Percentiles rank a stretch among this genome's conserved stretches.
These are phyloP conservation scores for Jimgerdemannia lactiflua DNA, from an alignment of 192 early-diverging fungal species.

Conservation along the genomic window DNA sequence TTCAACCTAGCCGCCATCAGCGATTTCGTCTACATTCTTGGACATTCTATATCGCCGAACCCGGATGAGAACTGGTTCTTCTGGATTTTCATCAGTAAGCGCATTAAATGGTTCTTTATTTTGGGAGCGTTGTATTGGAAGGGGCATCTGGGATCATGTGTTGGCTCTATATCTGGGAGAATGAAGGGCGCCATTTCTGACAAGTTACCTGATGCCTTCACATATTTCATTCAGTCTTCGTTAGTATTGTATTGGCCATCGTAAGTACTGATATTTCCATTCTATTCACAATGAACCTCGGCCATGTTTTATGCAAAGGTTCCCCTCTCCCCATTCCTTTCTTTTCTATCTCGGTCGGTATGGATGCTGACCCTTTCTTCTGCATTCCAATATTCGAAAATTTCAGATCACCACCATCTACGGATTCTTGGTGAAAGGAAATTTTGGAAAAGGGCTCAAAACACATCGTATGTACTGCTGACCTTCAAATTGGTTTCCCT, in stretches of 20 bases:
- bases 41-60: neutral
- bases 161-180: no score
- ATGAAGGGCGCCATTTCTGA: no score
- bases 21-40: neutral
- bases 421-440: neutral
- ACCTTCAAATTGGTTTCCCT: neutral
- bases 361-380: neutral
- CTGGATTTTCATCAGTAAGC: neutral
- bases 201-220: neutral
- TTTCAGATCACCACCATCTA: neutral
- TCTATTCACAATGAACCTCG: neutral
- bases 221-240: neutral
- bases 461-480: neutral
- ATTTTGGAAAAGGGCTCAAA: neutral
- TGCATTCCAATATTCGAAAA: neutral
- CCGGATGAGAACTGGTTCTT: slow-evolving; percentile 1
- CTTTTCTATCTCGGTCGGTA: neutral
- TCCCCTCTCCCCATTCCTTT: no score
- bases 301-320: no score
- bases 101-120: no score
- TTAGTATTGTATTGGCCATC: neutral
- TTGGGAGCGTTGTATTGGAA: no score
- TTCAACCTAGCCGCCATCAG: neutral
- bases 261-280: neutral
- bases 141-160: no score